Percentiles rank a stretch among this genome's conserved stretches.
Conservation (phyloP, 768 basidiomycete genomes). For the Podaxis sp. region DNA sequence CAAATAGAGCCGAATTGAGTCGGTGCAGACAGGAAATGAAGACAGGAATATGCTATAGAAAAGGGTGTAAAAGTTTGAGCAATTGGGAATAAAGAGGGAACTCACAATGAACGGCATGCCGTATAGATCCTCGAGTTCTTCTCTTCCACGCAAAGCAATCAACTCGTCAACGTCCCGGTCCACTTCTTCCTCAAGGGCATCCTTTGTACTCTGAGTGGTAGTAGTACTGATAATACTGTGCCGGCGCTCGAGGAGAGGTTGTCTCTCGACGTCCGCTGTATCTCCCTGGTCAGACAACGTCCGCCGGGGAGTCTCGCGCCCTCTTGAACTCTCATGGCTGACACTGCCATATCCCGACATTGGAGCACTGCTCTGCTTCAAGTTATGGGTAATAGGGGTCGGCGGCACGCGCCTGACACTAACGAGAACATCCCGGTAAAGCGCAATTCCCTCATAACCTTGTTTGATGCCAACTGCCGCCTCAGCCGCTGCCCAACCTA, state of each 20-base stretch:
- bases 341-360: slow-evolving; percentile 6
- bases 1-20: slow-evolving; percentile 69
- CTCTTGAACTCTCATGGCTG: not conserved
- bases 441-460: slow-evolving; percentile 64
- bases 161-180: slow-evolving; percentile 70
- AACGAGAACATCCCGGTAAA: slow-evolving; percentile 72
- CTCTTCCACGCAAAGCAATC: slow-evolving; percentile 59
- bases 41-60: slow-evolving; percentile 61
- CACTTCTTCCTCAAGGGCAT: slow-evolving; percentile 37
- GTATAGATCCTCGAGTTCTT: slow-evolving; percentile 79
- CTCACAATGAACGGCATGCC: slow-evolving; percentile 78
- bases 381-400: not conserved
- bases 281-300: not conserved
- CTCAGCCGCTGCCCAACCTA: slow-evolving; percentile 76
- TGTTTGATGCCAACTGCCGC: slow-evolving; percentile 64
- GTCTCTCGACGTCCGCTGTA: slow-evolving; percentile 28
- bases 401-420: slow-evolving; percentile 28
- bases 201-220: slow-evolving; percentile 7
- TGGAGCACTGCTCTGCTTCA: not conserved
- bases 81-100: slow-evolving; percentile 20
- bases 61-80: slow-evolving; percentile 11
- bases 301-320: not conserved
- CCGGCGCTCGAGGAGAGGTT: slow-evolving; percentile 30
- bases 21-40: slow-evolving; percentile 79
- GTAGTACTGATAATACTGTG: not conserved